Evolutionary conservation across 2,329 filamentous ascomycete genomes (phyloP).

Genomic region (Fusarium heterosporum): DNA sequence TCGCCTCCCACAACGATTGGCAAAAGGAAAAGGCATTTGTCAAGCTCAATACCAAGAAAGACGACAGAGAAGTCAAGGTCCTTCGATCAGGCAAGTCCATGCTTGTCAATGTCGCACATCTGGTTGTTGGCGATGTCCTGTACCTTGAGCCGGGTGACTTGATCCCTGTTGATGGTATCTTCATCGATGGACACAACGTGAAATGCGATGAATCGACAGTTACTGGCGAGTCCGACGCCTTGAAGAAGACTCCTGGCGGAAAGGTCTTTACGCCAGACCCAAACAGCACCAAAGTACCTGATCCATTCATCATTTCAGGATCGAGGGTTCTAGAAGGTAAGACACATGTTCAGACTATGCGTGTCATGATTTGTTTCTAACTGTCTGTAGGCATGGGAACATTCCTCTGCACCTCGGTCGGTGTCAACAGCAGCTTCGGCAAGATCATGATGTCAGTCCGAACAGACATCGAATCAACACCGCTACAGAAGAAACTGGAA

Average conservation of each 20-base stretch:
- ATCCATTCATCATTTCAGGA: slow-evolving; percentile 90
- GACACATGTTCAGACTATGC: not conserved
- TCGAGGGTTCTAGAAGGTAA: slow-evolving; percentile 78
- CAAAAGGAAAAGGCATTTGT: slow-evolving; percentile 30
- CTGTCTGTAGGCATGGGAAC: slow-evolving; percentile 60
- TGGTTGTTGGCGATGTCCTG: slow-evolving; percentile 21
- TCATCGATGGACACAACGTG: slow-evolving; percentile 27
- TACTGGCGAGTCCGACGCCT: slow-evolving; percentile 80
- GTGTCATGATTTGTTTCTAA: not conserved
- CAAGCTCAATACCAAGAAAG: slow-evolving; percentile 29
- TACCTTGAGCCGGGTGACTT: slow-evolving; percentile 27
- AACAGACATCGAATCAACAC: slow-evolving; percentile 79
- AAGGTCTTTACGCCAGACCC: slow-evolving; percentile 78
- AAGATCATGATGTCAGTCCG: slow-evolving; percentile 80
- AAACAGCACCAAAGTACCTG: slow-evolving; percentile 76
- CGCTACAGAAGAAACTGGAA: slow-evolving; percentile 80
- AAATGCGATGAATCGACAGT: slow-evolving; percentile 53
- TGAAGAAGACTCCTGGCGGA: slow-evolving; percentile 74
- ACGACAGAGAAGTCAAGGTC: slow-evolving; percentile 32
- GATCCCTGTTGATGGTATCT: slow-evolving; percentile 21
- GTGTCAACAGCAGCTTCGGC: slow-evolving; percentile 78
- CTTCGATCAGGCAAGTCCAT: slow-evolving; percentile 21
- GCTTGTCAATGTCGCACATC: slow-evolving; percentile 16
- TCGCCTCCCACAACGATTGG: slow-evolving; percentile 29
- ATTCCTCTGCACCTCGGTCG: slow-evolving; percentile 79